These are phyloP conservation scores for Saccharomycopsis sp. DNA, from an alignment of 805 yeast genomes.

Conservation along the genomic window DNA sequence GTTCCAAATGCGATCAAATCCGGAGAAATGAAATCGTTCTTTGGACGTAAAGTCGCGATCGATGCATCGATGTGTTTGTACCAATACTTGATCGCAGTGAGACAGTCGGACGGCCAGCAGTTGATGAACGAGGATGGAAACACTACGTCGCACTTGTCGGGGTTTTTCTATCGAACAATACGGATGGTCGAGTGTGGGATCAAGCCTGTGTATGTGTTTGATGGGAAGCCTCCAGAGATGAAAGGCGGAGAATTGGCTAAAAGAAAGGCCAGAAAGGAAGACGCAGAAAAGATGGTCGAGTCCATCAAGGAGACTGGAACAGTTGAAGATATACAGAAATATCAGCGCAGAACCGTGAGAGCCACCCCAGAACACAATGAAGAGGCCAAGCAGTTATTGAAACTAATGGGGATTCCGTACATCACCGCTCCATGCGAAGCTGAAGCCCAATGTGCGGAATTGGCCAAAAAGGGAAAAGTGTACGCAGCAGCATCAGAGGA, in stretches of 20 bases:
- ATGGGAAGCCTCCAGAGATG: conserved; percentile 93
- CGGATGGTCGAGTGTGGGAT: conserved; percentile 88
- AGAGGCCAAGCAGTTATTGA: conserved; percentile 77
- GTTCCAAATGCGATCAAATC: conserved; percentile 77
- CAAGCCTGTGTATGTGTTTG: conserved; percentile 95
- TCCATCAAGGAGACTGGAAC: conserved; percentile 66
- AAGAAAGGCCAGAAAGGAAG: conserved; percentile 72
- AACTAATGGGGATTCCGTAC: conserved; percentile 91
- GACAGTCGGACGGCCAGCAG: conserved; percentile 96
- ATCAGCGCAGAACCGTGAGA: conserved; percentile 80
- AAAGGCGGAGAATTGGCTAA: conserved; percentile 91
- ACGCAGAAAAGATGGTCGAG: conserved; percentile 69
- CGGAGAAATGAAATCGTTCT: conserved; percentile 74
- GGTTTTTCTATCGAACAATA: conserved; percentile 90
- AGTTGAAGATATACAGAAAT: conserved; percentile 64
- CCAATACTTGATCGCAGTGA: conserved; percentile 91
- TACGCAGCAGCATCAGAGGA: conserved; percentile 98
- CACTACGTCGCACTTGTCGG: conserved; percentile 90
- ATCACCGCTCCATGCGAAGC: conserved; percentile 97
- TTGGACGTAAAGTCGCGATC: conserved; percentile 96
- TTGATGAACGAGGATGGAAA: conserved; percentile 84
- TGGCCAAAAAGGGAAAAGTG: conserved; percentile 85
- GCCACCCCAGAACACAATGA: conserved; percentile 90
- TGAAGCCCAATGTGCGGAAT: conserved; percentile 95
- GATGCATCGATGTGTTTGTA: conserved; percentile 94